Evolutionary conservation across 352 stramenopile species (phyloP), one percentile per base, ranked within the genome.

Genomic region (Phytophthora pluvialis): DNA sequence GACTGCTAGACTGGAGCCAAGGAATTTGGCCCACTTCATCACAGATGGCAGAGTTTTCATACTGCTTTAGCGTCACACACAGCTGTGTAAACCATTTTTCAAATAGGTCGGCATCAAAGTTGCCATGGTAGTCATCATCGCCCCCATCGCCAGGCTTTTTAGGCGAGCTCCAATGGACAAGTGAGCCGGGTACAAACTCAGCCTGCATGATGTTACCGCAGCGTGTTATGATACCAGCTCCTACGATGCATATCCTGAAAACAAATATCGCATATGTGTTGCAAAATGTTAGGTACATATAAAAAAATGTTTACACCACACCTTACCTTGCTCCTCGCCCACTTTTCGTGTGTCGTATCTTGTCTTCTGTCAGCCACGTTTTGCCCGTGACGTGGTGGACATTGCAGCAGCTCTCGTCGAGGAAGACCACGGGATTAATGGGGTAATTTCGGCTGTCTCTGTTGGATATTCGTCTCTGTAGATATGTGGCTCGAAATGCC

Each of bases 341-440:
- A 21, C 55, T 63, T 36, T 51, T 51, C 1, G 55, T 38, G n/a
- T n/a, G n/a, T n/a, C n/a, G n/a, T n/a, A n/a, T n/a, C n/a, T n/a
- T n/a, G n/a, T n/a, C n/a, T n/a, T 40, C 31, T 13, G 4, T 32
- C 58, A 49, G 12, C 57, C 36, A 58, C 4, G 28, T 60, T 18
- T 70, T 70, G 3, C 45, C 45, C 6, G 63, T 38, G 36, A 54
- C 38, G 25, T 64, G 44, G 36, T 72, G 47, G n/a, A 64, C 28
- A 44, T 72, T 72, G 43, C 52, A 54, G 44, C 63, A 66, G 8
- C 58, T 69, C n/a, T 73, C 65, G 18, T 73, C 53, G 4, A 69
- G 36, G n/a, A 64, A 73, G 4, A 62, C 53, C 32, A 70, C 59
- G 12, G 59, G 53, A 0, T 3, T 40, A n/a, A 66, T 49, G 10